Base-by-base conservation (phyloP, 495 filamentous ascomycete genomes). In the Talaromyces trachyspermus region DNA sequence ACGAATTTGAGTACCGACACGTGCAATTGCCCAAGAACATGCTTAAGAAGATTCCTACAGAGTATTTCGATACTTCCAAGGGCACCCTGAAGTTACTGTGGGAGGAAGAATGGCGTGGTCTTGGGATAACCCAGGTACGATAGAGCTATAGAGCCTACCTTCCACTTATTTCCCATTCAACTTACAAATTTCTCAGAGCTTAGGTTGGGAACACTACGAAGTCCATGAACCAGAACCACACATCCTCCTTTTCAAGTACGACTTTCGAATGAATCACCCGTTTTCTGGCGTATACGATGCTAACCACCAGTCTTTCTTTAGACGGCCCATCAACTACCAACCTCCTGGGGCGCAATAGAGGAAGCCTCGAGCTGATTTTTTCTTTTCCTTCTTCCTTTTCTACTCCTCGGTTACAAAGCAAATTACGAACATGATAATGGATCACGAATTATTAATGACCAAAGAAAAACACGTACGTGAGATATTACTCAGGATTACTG, bases 191-290 rank as follows among this genome's bases (percentile, higher is more conserved):
- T 35, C 20, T 18, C 51, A 97, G 89, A 97, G 94, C 64, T 71
- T 97, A 52, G 92, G 92, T 20, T 98, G 92, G 92, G 90, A 96
- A 60, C 92, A 98, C 66, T 98, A 98, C 54, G 92, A 98, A 66
- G 92, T 97, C 45, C 92, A 98, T 61, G 94, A 95, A 65, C 92
- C 92, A 27, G 92, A 98, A 70, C 92, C 92, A 41, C 92, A 98
- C 55, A 97, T 98, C 50, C 78, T 98, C 24, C 78, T 98, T 11
- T 98, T 98, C 77, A 98, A 98, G 92, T 97, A 66, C 66, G 86
- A 32, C 8, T 24, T 24, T 27, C 35, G 15, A 37, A 17, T 23
- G 12, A 17, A n/a, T n/a, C n/a, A n/a, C n/a, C n/a, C n/a, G n/a
- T n/a, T n/a, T n/a, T n/a, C n/a, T n/a, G n/a, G n/a, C n/a, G n/a